Evolutionary conservation across 164 flowering plant species (phyloP).

Genomic region (Dillenia suffruticosa): DNA sequence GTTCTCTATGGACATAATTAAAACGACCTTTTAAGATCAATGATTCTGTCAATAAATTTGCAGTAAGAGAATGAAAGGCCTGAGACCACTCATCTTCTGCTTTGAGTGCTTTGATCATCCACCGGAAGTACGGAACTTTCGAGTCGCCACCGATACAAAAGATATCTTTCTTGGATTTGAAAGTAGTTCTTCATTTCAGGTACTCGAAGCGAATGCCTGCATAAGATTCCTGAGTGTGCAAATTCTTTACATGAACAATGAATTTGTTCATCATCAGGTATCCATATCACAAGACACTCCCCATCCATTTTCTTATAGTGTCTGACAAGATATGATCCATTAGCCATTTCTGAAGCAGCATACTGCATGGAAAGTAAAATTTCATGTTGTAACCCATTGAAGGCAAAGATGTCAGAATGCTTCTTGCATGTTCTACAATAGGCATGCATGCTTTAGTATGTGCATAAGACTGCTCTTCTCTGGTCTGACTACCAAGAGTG

Average conservation of each 20-base stretch:
- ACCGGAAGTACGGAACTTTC: slow-evolving; percentile 32
- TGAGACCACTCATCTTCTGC: slow-evolving; percentile 36
- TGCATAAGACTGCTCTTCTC: slow-evolving; percentile 32
- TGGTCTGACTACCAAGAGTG: slow-evolving; percentile 24
- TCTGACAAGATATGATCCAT: slow-evolving; percentile 52
- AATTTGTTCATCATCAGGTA: slow-evolving; percentile 25
- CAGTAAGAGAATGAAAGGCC: slow-evolving; percentile 42
- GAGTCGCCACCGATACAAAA: slow-evolving; percentile 31
- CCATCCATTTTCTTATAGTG: slow-evolving; percentile 51
- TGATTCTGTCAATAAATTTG: slow-evolving; percentile 48
- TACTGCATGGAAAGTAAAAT: slow-evolving; percentile 53
- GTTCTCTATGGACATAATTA: slow-evolving; percentile 41
- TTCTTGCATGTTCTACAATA: slow-evolving; percentile 61
- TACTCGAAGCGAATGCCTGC: slow-evolving; percentile 34
- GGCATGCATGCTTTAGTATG: slow-evolving; percentile 51
- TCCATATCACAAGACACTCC: slow-evolving; percentile 32
- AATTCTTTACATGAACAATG: slow-evolving; percentile 40
- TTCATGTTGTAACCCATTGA: slow-evolving; percentile 54
- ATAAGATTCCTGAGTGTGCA: slow-evolving; percentile 30
- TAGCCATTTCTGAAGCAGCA: slow-evolving; percentile 46
- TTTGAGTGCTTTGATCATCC: slow-evolving; percentile 22
- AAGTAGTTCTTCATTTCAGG: slow-evolving; percentile 30
- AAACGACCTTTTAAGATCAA: slow-evolving; percentile 41
- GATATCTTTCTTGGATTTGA: slow-evolving; percentile 33
- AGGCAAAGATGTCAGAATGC: slow-evolving; percentile 59